Evolutionary conservation across 2,329 filamentous ascomycete species (phyloP).

Genomic region (Coniochaeta hoffmannii): DNA sequence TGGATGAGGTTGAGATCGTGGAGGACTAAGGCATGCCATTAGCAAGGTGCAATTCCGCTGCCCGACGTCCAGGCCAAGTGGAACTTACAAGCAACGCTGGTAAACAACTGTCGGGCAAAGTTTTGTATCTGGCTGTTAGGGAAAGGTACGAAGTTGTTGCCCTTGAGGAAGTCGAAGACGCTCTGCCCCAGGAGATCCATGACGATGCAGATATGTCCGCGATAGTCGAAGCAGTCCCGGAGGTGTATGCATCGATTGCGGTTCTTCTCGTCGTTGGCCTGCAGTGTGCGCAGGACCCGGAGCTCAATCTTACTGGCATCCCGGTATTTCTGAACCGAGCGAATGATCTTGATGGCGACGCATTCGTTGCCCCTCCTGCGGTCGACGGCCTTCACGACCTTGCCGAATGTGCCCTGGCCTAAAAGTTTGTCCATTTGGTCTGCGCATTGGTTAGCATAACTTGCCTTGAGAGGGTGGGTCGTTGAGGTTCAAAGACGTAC

Average conservation of each 20-base stretch:
- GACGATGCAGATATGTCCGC: conserved; percentile 88
- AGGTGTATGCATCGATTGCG: conserved; percentile 95
- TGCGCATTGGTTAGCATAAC: conserved; percentile 28
- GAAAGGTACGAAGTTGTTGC: conserved; percentile 91
- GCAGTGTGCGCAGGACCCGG: conserved; percentile 82
- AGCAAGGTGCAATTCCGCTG: conserved; percentile 10
- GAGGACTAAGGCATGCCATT: conserved; percentile 57
- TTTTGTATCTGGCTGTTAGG: conserved; percentile 97
- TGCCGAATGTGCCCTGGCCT: conserved; percentile 95
- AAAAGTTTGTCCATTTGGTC: conserved; percentile 85
- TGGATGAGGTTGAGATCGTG: conserved; percentile 97
- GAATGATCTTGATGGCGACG: conserved; percentile 96
- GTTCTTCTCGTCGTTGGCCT: conserved; percentile 85
- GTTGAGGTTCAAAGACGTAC: conserved; percentile 44
- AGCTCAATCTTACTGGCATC: conserved; percentile 94
- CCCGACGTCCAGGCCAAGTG: not conserved
- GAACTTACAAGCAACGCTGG: conserved; percentile 90
- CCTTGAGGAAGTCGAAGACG: conserved; percentile 96
- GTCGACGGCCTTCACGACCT: conserved; percentile 91
- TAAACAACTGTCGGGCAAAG: conserved; percentile 91
- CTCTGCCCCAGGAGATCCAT: conserved; percentile 81
- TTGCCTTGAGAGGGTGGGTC: not conserved
- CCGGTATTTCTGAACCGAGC: conserved; percentile 95
- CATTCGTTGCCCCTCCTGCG: conserved; percentile 59
- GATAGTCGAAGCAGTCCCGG: conserved; percentile 93